phyloP scores from a whole-genome alignment of 2,329 filamentous ascomycete genomes.

The Trichoderma pleuroti region DNA sequence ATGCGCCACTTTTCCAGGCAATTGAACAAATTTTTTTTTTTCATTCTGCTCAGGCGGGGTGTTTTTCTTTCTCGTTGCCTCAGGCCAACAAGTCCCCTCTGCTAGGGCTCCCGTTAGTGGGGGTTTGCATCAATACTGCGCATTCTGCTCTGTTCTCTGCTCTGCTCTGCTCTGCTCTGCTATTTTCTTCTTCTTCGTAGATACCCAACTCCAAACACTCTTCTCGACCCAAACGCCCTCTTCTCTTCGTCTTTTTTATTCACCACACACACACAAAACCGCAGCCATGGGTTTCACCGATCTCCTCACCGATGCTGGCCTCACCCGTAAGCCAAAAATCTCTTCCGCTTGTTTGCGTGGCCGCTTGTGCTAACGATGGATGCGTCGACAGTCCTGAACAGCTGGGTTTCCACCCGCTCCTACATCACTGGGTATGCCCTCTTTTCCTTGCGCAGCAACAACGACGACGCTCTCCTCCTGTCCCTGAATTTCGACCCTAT shows the following conservation, averaged over 20 bases:
- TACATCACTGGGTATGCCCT: conserved; percentile 72
- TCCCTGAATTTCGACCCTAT: neutral
- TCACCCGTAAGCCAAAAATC: conserved; percentile 32
- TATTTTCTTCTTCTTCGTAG: conserved; percentile 19
- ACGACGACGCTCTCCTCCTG: neutral
- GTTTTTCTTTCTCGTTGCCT: conserved; percentile 6
- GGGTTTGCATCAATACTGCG: conserved; percentile 10
- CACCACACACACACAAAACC: conserved; percentile 18
- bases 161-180: neutral
- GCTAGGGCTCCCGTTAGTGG: conserved; percentile 15
- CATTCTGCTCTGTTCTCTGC: neutral
- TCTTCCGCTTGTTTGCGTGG: neutral
- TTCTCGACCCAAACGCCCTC: neutral
- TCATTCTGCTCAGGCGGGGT: conserved; percentile 1
- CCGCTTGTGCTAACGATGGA: conserved; percentile 14
- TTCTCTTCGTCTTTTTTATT: neutral
- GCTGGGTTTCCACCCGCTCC: conserved; percentile 66
- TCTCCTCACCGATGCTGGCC: conserved; percentile 59
- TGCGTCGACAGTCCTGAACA: conserved; percentile 56
- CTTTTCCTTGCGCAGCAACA: neutral
- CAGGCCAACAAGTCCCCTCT: neutral
- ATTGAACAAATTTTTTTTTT: conserved; percentile 8
- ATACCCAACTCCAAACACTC: conserved; percentile 18
- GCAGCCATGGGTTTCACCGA: conserved; percentile 61
- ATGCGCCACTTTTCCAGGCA: conserved; percentile 1